Base-by-base conservation (phyloP, 257 asterid genomes). In the Primulina huaijiensis region DNA sequence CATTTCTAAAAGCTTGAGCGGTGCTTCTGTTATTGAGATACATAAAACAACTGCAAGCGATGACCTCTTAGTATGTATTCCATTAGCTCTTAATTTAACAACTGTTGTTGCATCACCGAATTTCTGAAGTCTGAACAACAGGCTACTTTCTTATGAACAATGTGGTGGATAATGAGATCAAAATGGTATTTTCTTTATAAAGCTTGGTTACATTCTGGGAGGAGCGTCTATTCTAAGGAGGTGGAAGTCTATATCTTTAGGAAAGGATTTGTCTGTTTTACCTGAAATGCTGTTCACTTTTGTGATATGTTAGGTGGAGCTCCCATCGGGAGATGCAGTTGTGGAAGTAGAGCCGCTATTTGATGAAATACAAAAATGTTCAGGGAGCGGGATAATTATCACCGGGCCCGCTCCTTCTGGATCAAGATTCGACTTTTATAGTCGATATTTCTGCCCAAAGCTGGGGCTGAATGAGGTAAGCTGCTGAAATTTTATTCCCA, bases 381-480 rank as follows among this genome's bases (percentile, higher is more conserved):
- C 87, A 1, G 92, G 82, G 6, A 79, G 86, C 71, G 97, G 97
- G 75, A 33, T 91, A 38, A 82, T 91, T 67, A 71, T 94, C 50
- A 94, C 99, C 0, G 99, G 89, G 30, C 85, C 75, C 74, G 97
- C 89, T 75, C 88, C 91, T 1, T 40, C 74, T 17, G 99, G 86
- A 77, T 86, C 97, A 0, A 89, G 83, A 38, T 91, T 86, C 68
- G 97, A 94, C 81, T 87, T 91, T 29, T 74, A 60, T 62, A 89
- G 96, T 76, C 96, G 96, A 6, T 89, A 80, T 80, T 93, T 90
- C 82, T 79, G 85, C 79, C 99, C 99, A 21, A 90, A 89, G 63
- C 38, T 85, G 8, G 96, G 97, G 52, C 0, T 89, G 10, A 60
- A 78, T 40, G 99, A 94, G 97, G 97, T 89, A 80, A 62, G 6